Conservation (phyloP, 2,329 filamentous ascomycete species). For the Colletotrichum agaves region DNA sequence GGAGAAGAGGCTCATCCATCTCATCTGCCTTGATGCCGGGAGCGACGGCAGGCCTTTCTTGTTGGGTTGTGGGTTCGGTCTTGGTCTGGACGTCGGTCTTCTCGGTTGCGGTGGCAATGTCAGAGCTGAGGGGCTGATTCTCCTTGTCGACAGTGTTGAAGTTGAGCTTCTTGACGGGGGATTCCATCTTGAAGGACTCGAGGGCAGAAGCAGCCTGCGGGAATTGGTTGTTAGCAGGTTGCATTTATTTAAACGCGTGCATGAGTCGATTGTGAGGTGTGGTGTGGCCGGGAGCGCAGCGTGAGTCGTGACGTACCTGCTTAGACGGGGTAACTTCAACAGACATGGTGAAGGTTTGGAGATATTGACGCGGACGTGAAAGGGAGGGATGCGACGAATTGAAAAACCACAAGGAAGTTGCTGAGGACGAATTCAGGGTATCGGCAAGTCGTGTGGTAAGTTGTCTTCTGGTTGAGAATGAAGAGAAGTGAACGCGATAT, state of each 20-base stretch:
- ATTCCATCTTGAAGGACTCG: slow-evolving; percentile 91
- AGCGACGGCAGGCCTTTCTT: slow-evolving; percentile 56
- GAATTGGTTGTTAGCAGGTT: slow-evolving; percentile 46
- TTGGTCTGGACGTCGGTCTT: slow-evolving; percentile 72
- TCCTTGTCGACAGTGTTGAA: slow-evolving; percentile 83
- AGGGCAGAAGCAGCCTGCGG: slow-evolving; percentile 85
- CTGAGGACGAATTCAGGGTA: slow-evolving; percentile 27
- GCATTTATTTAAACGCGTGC: neutral
- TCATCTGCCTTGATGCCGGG: slow-evolving; percentile 74
- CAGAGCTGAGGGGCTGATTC: slow-evolving; percentile 69
- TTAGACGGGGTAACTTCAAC: slow-evolving; percentile 73
- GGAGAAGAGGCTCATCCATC: slow-evolving; percentile 87
- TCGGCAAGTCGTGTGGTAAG: neutral
- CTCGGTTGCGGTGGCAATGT: slow-evolving; percentile 62
- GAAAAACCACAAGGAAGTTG: slow-evolving; percentile 32
- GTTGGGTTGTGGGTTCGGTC: slow-evolving; percentile 60
- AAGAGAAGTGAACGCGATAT: slow-evolving; percentile 15
- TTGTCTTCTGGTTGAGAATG: slow-evolving; percentile 26
- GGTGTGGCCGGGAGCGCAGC: slow-evolving; percentile 24
- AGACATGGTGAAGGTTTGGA: slow-evolving; percentile 69
- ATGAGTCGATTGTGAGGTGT: neutral
- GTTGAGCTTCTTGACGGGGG: slow-evolving; percentile 89
- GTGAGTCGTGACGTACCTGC: slow-evolving; percentile 59
- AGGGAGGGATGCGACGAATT: neutral
- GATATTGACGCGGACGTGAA: neutral